phyloP scores from a whole-genome alignment of 2,329 filamentous ascomycete species.

The Podosphaera xanthii region DNA sequence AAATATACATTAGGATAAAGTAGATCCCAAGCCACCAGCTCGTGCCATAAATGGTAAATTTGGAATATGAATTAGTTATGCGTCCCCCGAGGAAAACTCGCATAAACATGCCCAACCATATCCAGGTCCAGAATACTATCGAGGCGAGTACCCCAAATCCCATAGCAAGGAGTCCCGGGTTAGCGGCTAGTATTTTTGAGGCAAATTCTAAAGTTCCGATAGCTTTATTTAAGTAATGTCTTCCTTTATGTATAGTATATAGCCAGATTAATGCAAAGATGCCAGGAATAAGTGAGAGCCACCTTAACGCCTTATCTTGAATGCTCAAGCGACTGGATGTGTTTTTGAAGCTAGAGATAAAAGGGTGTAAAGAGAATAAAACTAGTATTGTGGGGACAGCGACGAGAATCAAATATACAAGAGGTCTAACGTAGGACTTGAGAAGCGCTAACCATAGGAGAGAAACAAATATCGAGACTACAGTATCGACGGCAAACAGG shows the following conservation, averaged over 20 bases:
- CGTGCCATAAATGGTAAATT: slow-evolving; percentile 63
- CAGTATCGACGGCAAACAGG: slow-evolving; percentile 71
- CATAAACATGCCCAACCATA: slow-evolving; percentile 93
- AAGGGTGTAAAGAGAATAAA: slow-evolving; percentile 76
- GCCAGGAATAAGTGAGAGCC: slow-evolving; percentile 57
- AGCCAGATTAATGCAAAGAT: slow-evolving; percentile 56
- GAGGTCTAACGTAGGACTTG: slow-evolving; percentile 64
- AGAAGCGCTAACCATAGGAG: slow-evolving; percentile 77
- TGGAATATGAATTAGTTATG: slow-evolving; percentile 35
- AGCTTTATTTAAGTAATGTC: slow-evolving; percentile 59
- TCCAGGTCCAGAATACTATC: slow-evolving; percentile 79
- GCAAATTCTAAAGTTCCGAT: slow-evolving; percentile 83
- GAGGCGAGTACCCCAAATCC: slow-evolving; percentile 54
- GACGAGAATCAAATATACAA: slow-evolving; percentile 60
- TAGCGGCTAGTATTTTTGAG: slow-evolving; percentile 65
- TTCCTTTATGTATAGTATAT: slow-evolving; percentile 60
- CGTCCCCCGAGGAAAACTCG: slow-evolving; percentile 85
- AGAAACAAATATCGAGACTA: slow-evolving; percentile 74
- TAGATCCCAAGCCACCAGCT: slow-evolving; percentile 91
- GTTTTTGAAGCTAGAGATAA: slow-evolving; percentile 73
- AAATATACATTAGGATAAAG: slow-evolving; percentile 87
- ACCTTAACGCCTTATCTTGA: slow-evolving; percentile 82
- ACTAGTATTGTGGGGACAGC: slow-evolving; percentile 70
- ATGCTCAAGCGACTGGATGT: slow-evolving; percentile 47
- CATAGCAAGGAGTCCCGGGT: slow-evolving; percentile 61